phyloP scores from a whole-genome alignment of 2,329 filamentous ascomycete species.

The Fusarium vanettenii region DNA sequence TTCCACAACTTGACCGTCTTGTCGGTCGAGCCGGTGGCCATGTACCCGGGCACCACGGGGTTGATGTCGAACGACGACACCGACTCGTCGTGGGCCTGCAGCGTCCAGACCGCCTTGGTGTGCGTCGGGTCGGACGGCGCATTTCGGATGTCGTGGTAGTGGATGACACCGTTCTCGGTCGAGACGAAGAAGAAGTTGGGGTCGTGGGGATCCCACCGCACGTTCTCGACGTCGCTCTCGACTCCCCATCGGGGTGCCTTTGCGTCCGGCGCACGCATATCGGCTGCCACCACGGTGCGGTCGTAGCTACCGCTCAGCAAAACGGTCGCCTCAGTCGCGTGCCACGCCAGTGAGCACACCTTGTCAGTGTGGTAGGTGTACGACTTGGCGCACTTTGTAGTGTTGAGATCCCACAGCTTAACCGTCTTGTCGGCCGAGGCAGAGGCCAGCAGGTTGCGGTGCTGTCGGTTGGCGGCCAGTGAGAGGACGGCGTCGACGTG shows the following conservation, averaged over 20 bases:
- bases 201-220: conserved; percentile 94
- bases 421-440: conserved; percentile 96
- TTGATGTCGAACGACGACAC: conserved; percentile 95
- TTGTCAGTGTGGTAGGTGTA: conserved; percentile 98
- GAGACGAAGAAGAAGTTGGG: conserved; percentile 94
- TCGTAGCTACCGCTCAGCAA: conserved; percentile 96
- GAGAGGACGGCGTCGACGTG: conserved; percentile 95
- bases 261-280: conserved; percentile 93
- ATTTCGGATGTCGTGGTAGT: conserved; percentile 89
- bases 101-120: conserved; percentile 90
- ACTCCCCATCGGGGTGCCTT: conserved; percentile 89
- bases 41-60: conserved; percentile 86
- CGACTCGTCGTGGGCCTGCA: conserved; percentile 95
- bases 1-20: conserved; percentile 98
- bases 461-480: conserved; percentile 90
- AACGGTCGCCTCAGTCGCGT: conserved; percentile 86
- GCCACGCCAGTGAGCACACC: conserved; percentile 96
- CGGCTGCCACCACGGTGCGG: conserved; percentile 90
- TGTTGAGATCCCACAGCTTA: conserved; percentile 97
- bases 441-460: conserved; percentile 93
- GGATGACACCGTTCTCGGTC: conserved; percentile 90
- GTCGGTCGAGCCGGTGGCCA: conserved; percentile 94
- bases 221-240: conserved; percentile 93
- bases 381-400: conserved; percentile 91
- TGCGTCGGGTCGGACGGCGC: conserved; percentile 77